Evolutionary conservation across 1,139 yeast species (phyloP), one percentile per base, ranked within the genome.

Genomic region (Pichia sp.): DNA sequence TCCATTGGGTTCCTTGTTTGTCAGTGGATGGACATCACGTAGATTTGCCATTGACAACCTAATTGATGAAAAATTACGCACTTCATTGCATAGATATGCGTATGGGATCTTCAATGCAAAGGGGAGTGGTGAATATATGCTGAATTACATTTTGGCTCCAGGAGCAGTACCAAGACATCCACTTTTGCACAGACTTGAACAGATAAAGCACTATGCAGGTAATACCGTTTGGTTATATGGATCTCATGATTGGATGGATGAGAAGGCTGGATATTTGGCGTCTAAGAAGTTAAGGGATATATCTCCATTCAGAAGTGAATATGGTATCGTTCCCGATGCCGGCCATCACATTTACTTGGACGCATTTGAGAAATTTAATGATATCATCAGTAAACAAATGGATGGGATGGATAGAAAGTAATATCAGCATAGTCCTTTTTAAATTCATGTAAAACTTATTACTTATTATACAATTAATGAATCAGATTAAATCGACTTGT

Each of bases 261-360:
- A 56, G 20, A 49, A 58, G 18, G 86, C 85, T 2, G 86, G 84
- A 0, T 48, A 63, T 32, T 44, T 57, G 18, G 64, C 72, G 30
- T 57, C 69, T 12, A 52, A 60, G 2, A 59, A 62, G 10, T 53
- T 74, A 22, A 5, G 4, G n/a, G 17, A 23, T 13, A 50, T 51
- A 3, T 59, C 59, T 10, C 35, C 47, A 19, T 25, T 3, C 44
- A 15, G 53, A 14, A 28, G 38, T n/a, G 27, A 27, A n/a, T 36
- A 74, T 11, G 45, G 60, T 16, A 63, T 66, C 29, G 61, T 80
- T 18, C 67, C 67, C 8, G 64, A 74, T 43, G 63, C 80, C 9
- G 91, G 91, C 3, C 91, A 82, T 55, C 91, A 81, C 53, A 51
- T 81, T 33, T 82, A 81, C 52, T 61, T 81, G 44, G 93, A 77